Percentiles rank a stretch among this genome's conserved stretches.
Conservation (phyloP, 176 grass and related monocot genomes). For the Chloris gayana region DNA sequence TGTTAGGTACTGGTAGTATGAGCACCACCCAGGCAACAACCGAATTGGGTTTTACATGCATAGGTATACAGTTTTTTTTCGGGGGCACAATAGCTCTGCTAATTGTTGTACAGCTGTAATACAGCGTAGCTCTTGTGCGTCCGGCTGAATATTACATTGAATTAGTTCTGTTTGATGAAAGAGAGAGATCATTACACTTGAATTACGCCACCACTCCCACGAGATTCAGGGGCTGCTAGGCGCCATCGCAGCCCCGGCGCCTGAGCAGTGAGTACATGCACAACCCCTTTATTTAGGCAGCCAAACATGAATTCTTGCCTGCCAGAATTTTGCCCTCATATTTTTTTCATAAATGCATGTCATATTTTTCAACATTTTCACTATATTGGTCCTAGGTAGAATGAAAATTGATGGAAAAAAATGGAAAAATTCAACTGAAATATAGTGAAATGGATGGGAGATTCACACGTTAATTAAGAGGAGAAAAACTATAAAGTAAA, state of each 20-base stretch:
- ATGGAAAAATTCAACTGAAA: neutral
- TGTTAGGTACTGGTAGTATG: conserved; percentile 28
- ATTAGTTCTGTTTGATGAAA: conserved; percentile 1
- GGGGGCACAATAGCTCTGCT: neutral
- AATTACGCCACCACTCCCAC: neutral
- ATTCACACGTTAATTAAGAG: too few relatives aligned
- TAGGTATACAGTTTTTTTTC: conserved; percentile 28
- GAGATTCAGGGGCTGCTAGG: neutral
- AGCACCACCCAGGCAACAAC: conserved; percentile 3
- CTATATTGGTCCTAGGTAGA: neutral
- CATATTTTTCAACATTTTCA: neutral
- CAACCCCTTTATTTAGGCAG: too few relatives aligned
- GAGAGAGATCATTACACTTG: too few relatives aligned
- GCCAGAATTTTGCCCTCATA: too few relatives aligned
- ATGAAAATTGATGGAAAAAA: neutral
- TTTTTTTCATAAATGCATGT: neutral
- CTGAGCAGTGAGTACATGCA: too few relatives aligned
- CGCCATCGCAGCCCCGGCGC: too few relatives aligned
- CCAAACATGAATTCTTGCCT: too few relatives aligned
- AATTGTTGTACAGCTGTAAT: conserved; percentile 28
- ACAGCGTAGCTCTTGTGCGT: neutral
- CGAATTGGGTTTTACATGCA: conserved; percentile 15
- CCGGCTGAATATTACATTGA: conserved; percentile 9
- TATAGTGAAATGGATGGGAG: too few relatives aligned
- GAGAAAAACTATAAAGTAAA: too few relatives aligned